phyloP scores from a whole-genome alignment of 2,329 filamentous ascomycete genomes.

The Penicillium italicum region DNA sequence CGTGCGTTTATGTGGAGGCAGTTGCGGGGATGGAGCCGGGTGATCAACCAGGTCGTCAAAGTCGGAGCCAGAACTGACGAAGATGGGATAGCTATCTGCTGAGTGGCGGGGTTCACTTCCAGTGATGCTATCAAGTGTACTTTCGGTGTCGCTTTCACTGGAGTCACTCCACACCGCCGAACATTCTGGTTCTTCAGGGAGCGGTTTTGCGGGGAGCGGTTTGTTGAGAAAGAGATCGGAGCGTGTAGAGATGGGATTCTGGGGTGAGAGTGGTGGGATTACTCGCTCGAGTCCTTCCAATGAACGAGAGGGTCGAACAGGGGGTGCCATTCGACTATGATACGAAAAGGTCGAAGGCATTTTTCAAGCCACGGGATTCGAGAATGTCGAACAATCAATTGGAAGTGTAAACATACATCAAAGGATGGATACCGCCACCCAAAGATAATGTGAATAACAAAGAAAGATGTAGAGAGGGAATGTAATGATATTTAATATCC shows the following conservation, averaged over 20 bases:
- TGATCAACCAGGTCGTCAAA: constrained; percentile 28
- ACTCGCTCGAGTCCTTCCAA: constrained; percentile 39
- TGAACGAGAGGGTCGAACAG: constrained; percentile 34
- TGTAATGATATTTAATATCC: neutral
- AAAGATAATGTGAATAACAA: no score
- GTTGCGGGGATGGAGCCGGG: constrained; percentile 14
- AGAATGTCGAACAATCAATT: neutral
- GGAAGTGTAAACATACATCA: neutral
- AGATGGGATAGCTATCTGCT: constrained; percentile 32
- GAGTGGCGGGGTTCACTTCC: constrained; percentile 24
- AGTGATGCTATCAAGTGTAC: constrained; percentile 25
- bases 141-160: constrained; percentile 19
- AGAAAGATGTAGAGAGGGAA: no score
- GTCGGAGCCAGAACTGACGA: constrained; percentile 29
- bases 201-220: constrained; percentile 30
- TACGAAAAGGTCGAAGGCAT: constrained; percentile 25
- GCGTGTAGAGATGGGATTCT: constrained; percentile 8
- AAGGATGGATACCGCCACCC: neutral
- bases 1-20: constrained; percentile 11
- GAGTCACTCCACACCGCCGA: constrained; percentile 29
- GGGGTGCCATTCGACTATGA: constrained; percentile 27
- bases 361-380: neutral
- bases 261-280: constrained; percentile 27
- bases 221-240: constrained; percentile 27
- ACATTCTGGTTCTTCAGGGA: constrained; percentile 21